phyloP scores from a whole-genome alignment of 2,329 filamentous ascomycete species.

The Cryphonectria radicalis region DNA sequence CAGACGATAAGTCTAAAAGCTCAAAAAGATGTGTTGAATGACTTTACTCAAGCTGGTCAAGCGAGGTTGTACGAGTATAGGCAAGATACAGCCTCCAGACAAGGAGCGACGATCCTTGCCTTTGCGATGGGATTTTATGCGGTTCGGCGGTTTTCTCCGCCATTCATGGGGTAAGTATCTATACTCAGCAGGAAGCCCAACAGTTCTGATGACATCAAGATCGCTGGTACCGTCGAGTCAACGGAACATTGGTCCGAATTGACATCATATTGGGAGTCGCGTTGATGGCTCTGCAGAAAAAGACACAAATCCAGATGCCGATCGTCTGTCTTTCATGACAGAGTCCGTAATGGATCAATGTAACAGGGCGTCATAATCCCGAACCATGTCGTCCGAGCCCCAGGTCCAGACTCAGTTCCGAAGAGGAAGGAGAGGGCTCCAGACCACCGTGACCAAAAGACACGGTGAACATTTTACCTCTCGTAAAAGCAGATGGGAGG shows the following conservation, averaged over 20 bases:
- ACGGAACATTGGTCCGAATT: background rate
- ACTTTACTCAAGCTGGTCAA: background rate
- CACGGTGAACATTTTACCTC: conserved; percentile 16
- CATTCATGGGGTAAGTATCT: background rate
- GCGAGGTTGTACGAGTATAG: background rate
- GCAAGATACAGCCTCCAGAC: background rate
- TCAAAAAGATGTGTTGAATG: background rate
- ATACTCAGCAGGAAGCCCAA: background rate
- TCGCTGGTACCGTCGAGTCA: background rate
- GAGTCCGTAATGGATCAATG: background rate
- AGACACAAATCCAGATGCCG: background rate
- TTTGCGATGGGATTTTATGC: background rate
- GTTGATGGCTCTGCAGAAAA: background rate
- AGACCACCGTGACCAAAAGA: background rate
- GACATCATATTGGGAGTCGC: background rate
- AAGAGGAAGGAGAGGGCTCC: conserved; percentile 22
- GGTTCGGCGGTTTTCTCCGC: background rate
- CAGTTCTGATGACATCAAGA: background rate
- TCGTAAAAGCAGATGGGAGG: conserved; percentile 12
- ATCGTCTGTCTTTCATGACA: background rate
- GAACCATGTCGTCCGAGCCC: conserved; percentile 12
- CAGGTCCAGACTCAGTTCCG: background rate
- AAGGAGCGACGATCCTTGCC: conserved; percentile 3
- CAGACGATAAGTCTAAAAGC: background rate
- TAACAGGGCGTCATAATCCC: conserved; percentile 14